Percentiles rank a stretch among this genome's conserved stretches.
Evolutionary conservation across 352 stramenopile species (phyloP).

Genomic region (Pythium aquatile): DNA sequence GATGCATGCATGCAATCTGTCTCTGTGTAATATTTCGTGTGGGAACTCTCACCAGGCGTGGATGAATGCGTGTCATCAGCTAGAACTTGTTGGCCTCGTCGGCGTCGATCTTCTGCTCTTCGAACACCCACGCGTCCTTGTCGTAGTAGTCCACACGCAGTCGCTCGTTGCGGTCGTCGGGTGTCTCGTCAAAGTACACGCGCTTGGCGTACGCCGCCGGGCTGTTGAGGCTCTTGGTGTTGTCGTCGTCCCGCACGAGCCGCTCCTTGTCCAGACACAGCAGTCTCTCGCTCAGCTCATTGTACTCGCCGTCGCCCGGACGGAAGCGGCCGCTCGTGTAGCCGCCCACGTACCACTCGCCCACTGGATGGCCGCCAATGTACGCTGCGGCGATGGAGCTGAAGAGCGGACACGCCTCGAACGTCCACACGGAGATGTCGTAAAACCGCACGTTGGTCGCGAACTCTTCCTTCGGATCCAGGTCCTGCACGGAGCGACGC

Average conservation of each 20-base stretch:
- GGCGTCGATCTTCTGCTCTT: not conserved
- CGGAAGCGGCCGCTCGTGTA: not conserved
- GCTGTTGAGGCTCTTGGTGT: conserved; percentile 5
- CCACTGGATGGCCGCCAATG: conserved; percentile 1
- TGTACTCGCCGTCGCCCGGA: not conserved
- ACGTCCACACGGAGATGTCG: conserved; percentile 6
- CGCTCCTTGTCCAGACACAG: not conserved
- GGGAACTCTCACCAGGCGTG: too few species aligned
- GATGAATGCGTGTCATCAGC: not conserved
- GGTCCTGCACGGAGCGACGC: conserved; percentile 14
- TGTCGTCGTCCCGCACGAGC: conserved; percentile 14
- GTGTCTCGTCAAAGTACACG: conserved; percentile 4
- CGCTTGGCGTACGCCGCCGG: conserved; percentile 10
- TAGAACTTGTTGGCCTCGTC: conserved; percentile 4
- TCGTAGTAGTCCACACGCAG: conserved; percentile 12
- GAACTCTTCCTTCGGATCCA: conserved; percentile 11
- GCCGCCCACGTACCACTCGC: not conserved
- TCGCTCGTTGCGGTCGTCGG: not conserved
- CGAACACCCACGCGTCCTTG: conserved; percentile 9
- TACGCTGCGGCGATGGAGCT: conserved; percentile 1
- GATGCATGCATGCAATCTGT: not conserved
- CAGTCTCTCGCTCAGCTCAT: not conserved
- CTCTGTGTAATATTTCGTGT: not conserved
- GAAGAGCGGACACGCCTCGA: conserved; percentile 15
- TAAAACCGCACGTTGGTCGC: conserved; percentile 8